Evolutionary conservation across 805 yeast species (phyloP).

Genomic region (Saccharomycopsis malanga): DNA sequence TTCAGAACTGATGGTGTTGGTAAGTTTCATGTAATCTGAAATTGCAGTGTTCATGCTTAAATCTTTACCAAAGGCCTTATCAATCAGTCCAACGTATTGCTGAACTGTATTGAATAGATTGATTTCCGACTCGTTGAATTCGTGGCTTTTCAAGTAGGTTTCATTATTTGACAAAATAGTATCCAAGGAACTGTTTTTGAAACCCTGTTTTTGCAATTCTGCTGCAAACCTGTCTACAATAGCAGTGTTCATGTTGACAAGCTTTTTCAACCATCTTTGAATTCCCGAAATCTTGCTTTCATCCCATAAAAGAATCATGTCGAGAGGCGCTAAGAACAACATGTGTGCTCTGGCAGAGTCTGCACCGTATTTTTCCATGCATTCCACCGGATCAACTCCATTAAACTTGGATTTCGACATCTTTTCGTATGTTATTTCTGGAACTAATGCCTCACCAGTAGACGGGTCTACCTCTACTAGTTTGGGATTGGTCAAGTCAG

Average conservation of each 20-base stretch:
- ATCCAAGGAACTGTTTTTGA: not conserved
- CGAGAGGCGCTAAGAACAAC: conserved; percentile 83
- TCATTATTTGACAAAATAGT: conserved; percentile 1
- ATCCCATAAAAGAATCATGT: conserved; percentile 83
- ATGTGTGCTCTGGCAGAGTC: conserved; percentile 94
- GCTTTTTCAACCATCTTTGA: conserved; percentile 64
- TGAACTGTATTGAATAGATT: conserved; percentile 53
- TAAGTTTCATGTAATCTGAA: conserved; percentile 83
- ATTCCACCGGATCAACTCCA: conserved; percentile 83
- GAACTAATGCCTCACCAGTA: conserved; percentile 44
- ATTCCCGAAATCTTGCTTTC: conserved; percentile 80
- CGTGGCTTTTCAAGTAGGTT: conserved; percentile 20
- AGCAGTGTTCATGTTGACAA: not conserved
- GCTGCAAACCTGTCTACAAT: not conserved
- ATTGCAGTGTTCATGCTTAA: conserved; percentile 76
- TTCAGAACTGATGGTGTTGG: conserved; percentile 33
- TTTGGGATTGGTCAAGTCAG: conserved; percentile 27
- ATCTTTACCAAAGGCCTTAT: conserved; percentile 50
- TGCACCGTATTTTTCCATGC: conserved; percentile 75
- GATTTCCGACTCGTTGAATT: conserved; percentile 39
- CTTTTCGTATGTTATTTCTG: conserved; percentile 66
- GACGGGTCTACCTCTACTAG: conserved; percentile 31
- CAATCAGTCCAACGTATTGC: conserved; percentile 39
- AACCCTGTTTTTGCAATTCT: not conserved
- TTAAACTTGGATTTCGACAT: conserved; percentile 96